A percentile compares a stretch with the other conserved stretches of the same genome.
phyloP scores from a whole-genome alignment of 352 stramenopile genomes.

The Aphanomyces stellatus region DNA sequence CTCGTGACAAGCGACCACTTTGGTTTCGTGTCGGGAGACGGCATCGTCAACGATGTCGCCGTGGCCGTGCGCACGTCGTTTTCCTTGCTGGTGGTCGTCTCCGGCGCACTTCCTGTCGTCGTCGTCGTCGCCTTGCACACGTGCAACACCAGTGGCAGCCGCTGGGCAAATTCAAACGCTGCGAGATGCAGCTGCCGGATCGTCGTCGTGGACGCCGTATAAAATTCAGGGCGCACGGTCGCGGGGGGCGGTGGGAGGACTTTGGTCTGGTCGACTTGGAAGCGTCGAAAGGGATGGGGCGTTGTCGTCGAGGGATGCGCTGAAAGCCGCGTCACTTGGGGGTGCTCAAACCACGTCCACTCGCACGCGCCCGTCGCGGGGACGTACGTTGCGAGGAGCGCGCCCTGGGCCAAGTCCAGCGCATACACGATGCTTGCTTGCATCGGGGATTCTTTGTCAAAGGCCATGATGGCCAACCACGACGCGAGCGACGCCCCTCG shows the following conservation, averaged over 20 bases:
- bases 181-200: neutral
- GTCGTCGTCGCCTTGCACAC: too few species aligned
- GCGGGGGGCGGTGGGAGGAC: neutral
- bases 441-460: neutral
- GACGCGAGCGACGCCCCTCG: neutral
- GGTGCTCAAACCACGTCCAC: neutral
- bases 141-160: neutral
- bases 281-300: neutral
- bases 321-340: neutral
- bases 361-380: neutral
- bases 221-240: neutral
- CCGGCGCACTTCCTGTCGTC: too few species aligned
- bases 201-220: neutral
- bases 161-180: neutral
- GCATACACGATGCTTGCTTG: neutral
- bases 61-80: too few species aligned
- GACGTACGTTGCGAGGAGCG: neutral
- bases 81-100: too few species aligned
- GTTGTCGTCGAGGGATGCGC: neutral
- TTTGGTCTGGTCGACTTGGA: neutral
- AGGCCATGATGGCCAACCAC: neutral
- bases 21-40: neutral
- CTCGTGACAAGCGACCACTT: neutral
- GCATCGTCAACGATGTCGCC: neutral
- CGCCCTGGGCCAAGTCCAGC: neutral